phyloP scores from a whole-genome alignment of 163 green algal species.

The Volvox carteri region DNA sequence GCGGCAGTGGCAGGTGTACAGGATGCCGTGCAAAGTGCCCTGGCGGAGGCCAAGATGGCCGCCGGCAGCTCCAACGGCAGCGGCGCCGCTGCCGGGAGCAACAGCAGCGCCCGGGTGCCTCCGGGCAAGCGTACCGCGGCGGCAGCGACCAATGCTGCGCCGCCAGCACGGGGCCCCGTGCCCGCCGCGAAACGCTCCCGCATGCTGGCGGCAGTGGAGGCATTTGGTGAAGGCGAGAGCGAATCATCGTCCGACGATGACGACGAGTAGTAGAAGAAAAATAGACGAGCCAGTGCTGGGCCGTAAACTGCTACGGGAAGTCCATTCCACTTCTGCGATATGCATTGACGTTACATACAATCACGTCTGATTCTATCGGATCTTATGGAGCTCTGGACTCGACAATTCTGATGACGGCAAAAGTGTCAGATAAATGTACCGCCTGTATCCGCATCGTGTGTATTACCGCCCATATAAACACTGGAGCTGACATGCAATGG shows the following conservation, averaged over 20 bases:
- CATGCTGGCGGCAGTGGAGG: constrained; percentile 48
- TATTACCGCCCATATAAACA: too few species aligned
- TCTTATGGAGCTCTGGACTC: too few species aligned
- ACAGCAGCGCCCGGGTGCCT: not conserved
- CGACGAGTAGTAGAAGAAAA: too few species aligned
- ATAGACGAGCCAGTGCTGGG: too few species aligned
- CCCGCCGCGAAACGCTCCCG: constrained; percentile 8
- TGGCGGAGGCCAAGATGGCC: constrained; percentile 54
- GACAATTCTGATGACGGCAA: too few species aligned
- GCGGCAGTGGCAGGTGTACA: constrained; percentile 65
- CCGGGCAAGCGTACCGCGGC: constrained; percentile 12
- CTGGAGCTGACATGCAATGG: too few species aligned
- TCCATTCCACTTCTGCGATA: too few species aligned
- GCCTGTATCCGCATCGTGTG: too few species aligned
- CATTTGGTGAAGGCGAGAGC: not conserved
- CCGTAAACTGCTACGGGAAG: too few species aligned
- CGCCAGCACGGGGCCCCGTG: not conserved
- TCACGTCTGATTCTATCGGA: too few species aligned
- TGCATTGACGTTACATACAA: too few species aligned
- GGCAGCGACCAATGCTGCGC: not conserved
- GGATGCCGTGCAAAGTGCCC: constrained; percentile 72
- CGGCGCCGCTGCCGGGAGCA: not conserved
- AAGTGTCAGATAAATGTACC: too few species aligned
- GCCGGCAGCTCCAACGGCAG: not conserved
- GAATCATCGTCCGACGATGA: not conserved